Base-by-base conservation (phyloP, 441 rosid genomes). In the Populus hybrid region DNA sequence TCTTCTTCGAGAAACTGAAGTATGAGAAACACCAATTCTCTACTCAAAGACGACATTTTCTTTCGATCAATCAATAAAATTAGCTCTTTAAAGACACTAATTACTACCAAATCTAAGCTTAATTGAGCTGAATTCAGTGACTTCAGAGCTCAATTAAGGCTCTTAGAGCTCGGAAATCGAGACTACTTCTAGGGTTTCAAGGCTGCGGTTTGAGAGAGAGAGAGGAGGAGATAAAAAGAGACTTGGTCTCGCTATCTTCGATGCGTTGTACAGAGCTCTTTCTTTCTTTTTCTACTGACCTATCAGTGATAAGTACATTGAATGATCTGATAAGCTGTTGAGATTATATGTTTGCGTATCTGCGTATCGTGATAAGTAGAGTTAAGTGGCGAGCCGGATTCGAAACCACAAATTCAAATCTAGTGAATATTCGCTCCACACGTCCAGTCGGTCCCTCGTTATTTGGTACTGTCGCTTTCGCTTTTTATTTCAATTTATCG, bases 1-100 rank as follows among this genome's bases (percentile, higher is more conserved):
- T 95, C 97, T 83, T 95, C 98, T 73, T 93, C 97, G 6, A 95
- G 97, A 77, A 95, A 95, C 80, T 95, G 98, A 54, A 95, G 97
- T 83, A 95, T 89, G 74, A 95, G 95, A 82, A 93, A 91, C 83
- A 95, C 98, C 86, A 93, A 75, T 84, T 95, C 98, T 77, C 97
- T 90, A 86, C 94, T 93, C 78, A 95, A 81, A 74, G 97, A 91
- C 57, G 95, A 85, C 98, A 92, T 92, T 65, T 70, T n/a, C 14
- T 34, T 24, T 38, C 57, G 32, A 32, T 78, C 59, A n/a, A 65
- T 34, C 26, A 18, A 50, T 36, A 26, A 63, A 77, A 5, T 59
- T n/a, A 67, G 54, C 67, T 74, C 77, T 70, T 78, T 68, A 72
- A 12, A 69, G 26, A 9, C 80, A 10, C 6, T 40, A 57, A 69